Conservation (phyloP, 202 grass and related monocot genomes). For the Bolboschoenoplectus hybrid region DNA sequence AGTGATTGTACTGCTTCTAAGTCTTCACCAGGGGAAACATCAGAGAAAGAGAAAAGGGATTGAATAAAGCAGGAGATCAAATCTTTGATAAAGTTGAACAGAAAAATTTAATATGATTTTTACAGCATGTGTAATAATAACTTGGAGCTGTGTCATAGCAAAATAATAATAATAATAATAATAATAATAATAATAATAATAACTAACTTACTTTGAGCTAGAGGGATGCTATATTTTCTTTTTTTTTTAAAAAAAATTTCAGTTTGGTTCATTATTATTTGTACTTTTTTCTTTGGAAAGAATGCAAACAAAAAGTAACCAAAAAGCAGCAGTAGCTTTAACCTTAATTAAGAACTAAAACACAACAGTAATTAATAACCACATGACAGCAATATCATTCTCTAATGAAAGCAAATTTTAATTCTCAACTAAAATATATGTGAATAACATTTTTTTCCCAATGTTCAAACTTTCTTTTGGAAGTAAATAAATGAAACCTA, state of each 20-base stretch:
- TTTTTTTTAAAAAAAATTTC: not conserved
- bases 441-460: not conserved
- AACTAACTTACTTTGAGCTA: not conserved
- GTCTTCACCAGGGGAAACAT: slow-evolving; percentile 33
- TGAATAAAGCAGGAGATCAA: slow-evolving; percentile 37
- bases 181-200: not conserved
- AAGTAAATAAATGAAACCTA: not conserved
- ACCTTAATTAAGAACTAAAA: too few species aligned
- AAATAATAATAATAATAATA: not conserved
- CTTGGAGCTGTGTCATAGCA: slow-evolving; percentile 1
- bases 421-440: not conserved
- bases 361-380: not conserved
- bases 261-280: not conserved
- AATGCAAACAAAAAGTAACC: not conserved
- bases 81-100: slow-evolving; percentile 39
- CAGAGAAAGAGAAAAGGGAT: slow-evolving; percentile 28
- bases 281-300: not conserved
- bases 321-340: too few species aligned
- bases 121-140: slow-evolving; percentile 39
- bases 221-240: not conserved
- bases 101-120: slow-evolving; percentile 29
- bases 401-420: not conserved
- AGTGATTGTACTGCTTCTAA: slow-evolving; percentile 38
- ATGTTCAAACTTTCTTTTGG: not conserved
- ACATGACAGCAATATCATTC: not conserved